phyloP scores from a whole-genome alignment of 495 filamentous ascomycete genomes.

The Aspergillus diversus region DNA sequence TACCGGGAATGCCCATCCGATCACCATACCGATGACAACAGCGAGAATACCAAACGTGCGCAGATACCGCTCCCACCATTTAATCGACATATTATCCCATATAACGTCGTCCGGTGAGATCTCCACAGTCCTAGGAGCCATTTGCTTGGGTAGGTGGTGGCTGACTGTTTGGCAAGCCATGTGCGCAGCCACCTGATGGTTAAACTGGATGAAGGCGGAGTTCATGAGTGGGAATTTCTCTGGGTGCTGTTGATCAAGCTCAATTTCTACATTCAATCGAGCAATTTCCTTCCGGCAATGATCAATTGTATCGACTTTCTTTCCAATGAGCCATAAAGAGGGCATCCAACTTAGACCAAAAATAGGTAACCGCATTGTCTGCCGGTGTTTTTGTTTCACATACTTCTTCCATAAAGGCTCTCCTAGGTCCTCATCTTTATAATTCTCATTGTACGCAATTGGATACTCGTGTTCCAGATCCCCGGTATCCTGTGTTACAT shows the following conservation, averaged over 20 bases:
- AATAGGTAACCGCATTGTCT: constrained; percentile 79
- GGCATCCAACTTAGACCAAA: constrained; percentile 85
- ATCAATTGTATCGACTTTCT: constrained; percentile 95
- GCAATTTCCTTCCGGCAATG: constrained; percentile 88
- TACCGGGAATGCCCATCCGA: constrained; percentile 91
- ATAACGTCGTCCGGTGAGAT: constrained; percentile 93
- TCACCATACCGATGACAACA: constrained; percentile 73
- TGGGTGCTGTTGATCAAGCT: constrained; percentile 82
- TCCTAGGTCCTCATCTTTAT: constrained; percentile 62
- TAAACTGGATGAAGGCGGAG: constrained; percentile 98
- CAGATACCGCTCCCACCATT: constrained; percentile 90
- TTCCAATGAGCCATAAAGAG: constrained; percentile 75
- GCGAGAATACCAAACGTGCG: constrained; percentile 68
- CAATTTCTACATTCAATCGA: constrained; percentile 89
- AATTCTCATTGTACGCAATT: constrained; percentile 67
- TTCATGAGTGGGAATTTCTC: constrained; percentile 95
- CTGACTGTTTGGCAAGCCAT: constrained; percentile 95
- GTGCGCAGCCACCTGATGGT: constrained; percentile 94
- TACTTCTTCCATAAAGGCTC: constrained; percentile 83
- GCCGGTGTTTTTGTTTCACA: constrained; percentile 77
- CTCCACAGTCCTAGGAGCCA: constrained; percentile 91
- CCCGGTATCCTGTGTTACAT: constrained; percentile 37
- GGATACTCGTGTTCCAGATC: constrained; percentile 64
- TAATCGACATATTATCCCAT: constrained; percentile 97
- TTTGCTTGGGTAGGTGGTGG: constrained; percentile 90